Percentiles rank a stretch among this genome's conserved stretches.
Conservation (phyloP, 306 rosid species). For the Purshia tridentata region DNA sequence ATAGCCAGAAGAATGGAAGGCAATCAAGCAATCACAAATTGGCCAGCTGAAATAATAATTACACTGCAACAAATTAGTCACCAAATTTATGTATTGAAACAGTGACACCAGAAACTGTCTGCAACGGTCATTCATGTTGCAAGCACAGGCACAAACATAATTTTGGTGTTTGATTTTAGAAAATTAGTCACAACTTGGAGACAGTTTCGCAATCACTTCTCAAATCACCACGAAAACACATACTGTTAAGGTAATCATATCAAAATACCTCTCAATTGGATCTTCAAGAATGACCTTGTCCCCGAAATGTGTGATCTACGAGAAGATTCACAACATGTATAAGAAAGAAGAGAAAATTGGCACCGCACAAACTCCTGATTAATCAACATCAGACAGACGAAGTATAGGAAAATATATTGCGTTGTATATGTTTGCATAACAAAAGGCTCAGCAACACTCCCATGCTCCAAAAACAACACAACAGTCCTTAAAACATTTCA, state of each 20-base stretch:
- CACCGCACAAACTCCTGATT: slow-evolving; percentile 6
- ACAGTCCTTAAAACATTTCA: background rate
- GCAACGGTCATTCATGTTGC: background rate
- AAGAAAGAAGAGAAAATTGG: slow-evolving; percentile 13
- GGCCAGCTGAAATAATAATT: slow-evolving; percentile 86
- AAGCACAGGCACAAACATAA: background rate
- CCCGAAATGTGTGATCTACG: slow-evolving; percentile 72
- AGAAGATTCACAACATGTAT: slow-evolving; percentile 22
- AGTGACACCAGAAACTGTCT: slow-evolving; percentile 3
- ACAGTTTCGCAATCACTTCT: background rate
- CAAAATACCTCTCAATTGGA: slow-evolving; percentile 78
- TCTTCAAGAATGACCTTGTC: slow-evolving; percentile 90
- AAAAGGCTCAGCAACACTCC: background rate
- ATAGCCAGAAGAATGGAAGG: slow-evolving; percentile 89
- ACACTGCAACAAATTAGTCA: slow-evolving; percentile 22
- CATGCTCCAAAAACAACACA: no score
- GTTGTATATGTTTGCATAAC: background rate
- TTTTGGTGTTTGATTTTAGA: no score
- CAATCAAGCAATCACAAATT: slow-evolving; percentile 90
- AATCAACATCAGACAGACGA: no score
- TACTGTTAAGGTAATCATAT: background rate
- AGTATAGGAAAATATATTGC: background rate
- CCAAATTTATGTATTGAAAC: background rate
- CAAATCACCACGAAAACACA: slow-evolving; percentile 5
- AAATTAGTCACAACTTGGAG: no score